phyloP scores from a whole-genome alignment of 2,329 filamentous ascomycete genomes.

The Rutstroemia sp. region DNA sequence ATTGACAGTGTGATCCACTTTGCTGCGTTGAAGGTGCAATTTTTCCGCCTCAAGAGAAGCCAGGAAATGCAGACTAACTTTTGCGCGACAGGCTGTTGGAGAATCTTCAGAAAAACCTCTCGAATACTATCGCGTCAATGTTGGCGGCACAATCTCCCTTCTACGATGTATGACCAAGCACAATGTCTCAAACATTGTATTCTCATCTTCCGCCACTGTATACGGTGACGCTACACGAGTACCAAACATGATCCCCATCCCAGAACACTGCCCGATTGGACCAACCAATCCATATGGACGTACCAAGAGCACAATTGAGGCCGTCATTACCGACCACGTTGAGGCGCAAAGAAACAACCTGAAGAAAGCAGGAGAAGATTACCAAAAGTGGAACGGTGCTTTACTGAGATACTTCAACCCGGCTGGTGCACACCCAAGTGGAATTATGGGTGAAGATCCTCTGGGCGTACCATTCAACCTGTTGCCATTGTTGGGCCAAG shows the following conservation, averaged over 20 bases:
- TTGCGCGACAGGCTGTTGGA: slow-evolving; percentile 71
- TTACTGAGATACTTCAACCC: slow-evolving; percentile 98
- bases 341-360: slow-evolving; percentile 78
- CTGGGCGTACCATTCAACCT: slow-evolving; percentile 95
- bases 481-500: slow-evolving; percentile 87
- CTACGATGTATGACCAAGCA: slow-evolving; percentile 81
- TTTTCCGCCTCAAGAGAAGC: background rate
- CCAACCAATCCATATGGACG: slow-evolving; percentile 97
- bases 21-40: slow-evolving; percentile 77
- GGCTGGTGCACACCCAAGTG: slow-evolving; percentile 85
- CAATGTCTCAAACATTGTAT: slow-evolving; percentile 94
- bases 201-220: slow-evolving; percentile 95
- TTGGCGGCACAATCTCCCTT: slow-evolving; percentile 82
- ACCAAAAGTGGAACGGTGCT: slow-evolving; percentile 84
- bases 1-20: slow-evolving; percentile 99
- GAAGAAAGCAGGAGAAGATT: slow-evolving; percentile 70
- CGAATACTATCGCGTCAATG: slow-evolving; percentile 97
- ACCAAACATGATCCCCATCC: slow-evolving; percentile 97
- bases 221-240: slow-evolving; percentile 97
- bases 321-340: slow-evolving; percentile 84
- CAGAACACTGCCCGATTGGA: slow-evolving; percentile 90
- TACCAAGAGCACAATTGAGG: slow-evolving; percentile 90
- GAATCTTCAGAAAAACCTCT: slow-evolving; percentile 90
- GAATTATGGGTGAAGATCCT: slow-evolving; percentile 97
- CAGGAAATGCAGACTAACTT: slow-evolving; percentile 2